Percentiles rank a stretch among this genome's conserved stretches.
Conservation (phyloP, 768 basidiomycete species). For the Russula ochroleuca region DNA sequence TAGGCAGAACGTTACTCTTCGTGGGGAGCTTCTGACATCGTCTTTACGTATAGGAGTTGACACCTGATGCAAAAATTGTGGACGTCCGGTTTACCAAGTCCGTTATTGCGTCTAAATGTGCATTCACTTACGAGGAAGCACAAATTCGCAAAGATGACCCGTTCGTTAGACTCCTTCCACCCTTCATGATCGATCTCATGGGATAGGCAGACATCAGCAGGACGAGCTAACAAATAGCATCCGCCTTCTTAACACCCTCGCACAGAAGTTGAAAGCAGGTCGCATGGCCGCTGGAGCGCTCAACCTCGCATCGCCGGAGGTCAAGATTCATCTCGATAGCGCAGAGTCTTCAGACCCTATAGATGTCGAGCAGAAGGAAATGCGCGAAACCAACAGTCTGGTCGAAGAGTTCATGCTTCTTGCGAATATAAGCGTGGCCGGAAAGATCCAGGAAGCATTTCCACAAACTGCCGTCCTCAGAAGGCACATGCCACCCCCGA, state of each 20-base stretch:
- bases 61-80: conserved; percentile 82
- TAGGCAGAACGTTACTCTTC: conserved; percentile 36
- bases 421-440: conserved; percentile 91
- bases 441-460: conserved; percentile 89
- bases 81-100: conserved; percentile 91
- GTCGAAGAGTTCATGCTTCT: conserved; percentile 99
- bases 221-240: conserved; percentile 85
- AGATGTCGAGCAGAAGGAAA: conserved; percentile 93
- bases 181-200: conserved; percentile 4
- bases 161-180: conserved; percentile 43
- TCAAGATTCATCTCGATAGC: conserved; percentile 93
- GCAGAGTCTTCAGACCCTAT: conserved; percentile 93
- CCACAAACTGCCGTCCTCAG: conserved; percentile 93
- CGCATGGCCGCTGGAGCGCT: conserved; percentile 96
- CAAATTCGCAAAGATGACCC: conserved; percentile 90
- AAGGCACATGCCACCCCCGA: conserved; percentile 88
- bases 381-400: conserved; percentile 89
- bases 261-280: conserved; percentile 74
- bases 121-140: conserved; percentile 96
- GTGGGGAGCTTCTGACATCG: conserved; percentile 15
- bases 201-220: conserved; percentile 51
- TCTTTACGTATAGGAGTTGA: conserved; percentile 66
- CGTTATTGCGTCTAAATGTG: conserved; percentile 92
- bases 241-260: conserved; percentile 82
- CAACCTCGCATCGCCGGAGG: conserved; percentile 96